Evolutionary conservation across 441 rosid genomes (phyloP).

Genomic region (Macaranga tanarius): DNA sequence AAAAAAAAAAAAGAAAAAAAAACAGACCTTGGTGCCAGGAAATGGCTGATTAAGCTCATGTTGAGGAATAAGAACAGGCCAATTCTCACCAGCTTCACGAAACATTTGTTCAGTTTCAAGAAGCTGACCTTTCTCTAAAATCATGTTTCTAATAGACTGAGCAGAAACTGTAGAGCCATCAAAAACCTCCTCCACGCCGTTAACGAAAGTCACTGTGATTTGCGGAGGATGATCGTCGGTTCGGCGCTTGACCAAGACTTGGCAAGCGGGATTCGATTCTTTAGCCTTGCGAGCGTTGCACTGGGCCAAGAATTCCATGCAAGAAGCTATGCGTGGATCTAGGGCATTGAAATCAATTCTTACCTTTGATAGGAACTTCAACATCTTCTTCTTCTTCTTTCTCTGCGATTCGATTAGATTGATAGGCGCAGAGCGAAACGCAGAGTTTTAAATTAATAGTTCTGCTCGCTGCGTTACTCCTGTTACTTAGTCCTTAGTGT

Average conservation of each 20-base stretch:
- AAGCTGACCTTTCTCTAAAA: conserved; percentile 72
- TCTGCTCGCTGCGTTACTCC: no score
- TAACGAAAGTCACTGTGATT: conserved; percentile 80
- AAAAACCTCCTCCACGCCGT: conserved; percentile 76
- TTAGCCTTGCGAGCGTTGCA: conserved; percentile 89
- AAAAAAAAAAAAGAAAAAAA: neutral
- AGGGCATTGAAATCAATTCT: conserved; percentile 70
- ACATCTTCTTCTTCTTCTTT: conserved; percentile 40
- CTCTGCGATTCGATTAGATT: no score
- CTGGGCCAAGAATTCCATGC: conserved; percentile 89
- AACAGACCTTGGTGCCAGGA: conserved; percentile 74
- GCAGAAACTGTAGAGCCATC: conserved; percentile 75
- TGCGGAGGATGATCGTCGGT: conserved; percentile 82
- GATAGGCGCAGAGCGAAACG: no score
- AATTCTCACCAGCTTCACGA: conserved; percentile 84
- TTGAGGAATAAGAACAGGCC: conserved; percentile 86
- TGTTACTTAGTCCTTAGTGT: no score
- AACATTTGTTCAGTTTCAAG: conserved; percentile 95
- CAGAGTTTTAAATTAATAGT: no score
- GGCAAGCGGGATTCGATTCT: conserved; percentile 84
- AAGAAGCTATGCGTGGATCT: conserved; percentile 74
- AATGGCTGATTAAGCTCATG: conserved; percentile 64
- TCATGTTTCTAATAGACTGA: conserved; percentile 71
- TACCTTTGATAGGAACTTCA: conserved; percentile 85
- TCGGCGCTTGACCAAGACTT: conserved; percentile 76